Evolutionary conservation across 2,329 filamentous ascomycete genomes (phyloP).

Genomic region (Phaeosphaeriaceae sp.): DNA sequence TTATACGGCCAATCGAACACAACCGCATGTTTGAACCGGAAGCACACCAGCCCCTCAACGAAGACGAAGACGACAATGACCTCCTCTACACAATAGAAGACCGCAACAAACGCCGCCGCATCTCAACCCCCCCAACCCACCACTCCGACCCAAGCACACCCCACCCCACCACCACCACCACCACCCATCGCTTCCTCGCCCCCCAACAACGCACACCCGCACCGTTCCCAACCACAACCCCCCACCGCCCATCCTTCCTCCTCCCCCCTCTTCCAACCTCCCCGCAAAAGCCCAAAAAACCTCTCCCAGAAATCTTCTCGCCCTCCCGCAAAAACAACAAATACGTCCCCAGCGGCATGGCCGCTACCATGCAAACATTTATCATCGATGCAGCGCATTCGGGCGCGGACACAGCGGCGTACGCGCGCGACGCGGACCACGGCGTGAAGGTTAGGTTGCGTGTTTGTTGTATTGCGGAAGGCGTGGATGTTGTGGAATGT

Average conservation of each 20-base stretch:
- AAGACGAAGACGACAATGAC: conserved; percentile 31
- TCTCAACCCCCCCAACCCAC: conserved; percentile 13
- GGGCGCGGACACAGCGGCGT: no score
- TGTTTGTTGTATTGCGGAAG: no score
- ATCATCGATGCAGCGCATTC: conserved; percentile 54
- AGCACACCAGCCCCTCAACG: background rate
- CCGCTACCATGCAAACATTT: conserved; percentile 58
- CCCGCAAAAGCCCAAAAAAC: conserved; percentile 35
- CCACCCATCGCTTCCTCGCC: conserved; percentile 36
- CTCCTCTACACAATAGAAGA: conserved; percentile 30
- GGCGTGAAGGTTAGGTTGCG: no score
- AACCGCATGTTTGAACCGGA: conserved; percentile 5
- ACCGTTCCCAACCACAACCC: conserved; percentile 8
- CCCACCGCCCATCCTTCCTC: conserved; percentile 48
- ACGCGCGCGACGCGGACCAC: no score
- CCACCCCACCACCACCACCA: conserved; percentile 3
- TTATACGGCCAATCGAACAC: conserved; percentile 25
- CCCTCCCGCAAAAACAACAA: conserved; percentile 58
- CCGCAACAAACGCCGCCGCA: conserved; percentile 35
- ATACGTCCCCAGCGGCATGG: conserved; percentile 58
- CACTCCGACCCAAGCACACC: conserved; percentile 19
- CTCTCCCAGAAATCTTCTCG: conserved; percentile 61
- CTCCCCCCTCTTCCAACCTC: conserved; percentile 41
- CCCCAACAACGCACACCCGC: conserved; percentile 23
- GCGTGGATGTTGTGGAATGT: conserved; percentile 24